Evolutionary conservation across 805 yeast genomes (phyloP).

Genomic region (Barnettozyma vustinii): DNA sequence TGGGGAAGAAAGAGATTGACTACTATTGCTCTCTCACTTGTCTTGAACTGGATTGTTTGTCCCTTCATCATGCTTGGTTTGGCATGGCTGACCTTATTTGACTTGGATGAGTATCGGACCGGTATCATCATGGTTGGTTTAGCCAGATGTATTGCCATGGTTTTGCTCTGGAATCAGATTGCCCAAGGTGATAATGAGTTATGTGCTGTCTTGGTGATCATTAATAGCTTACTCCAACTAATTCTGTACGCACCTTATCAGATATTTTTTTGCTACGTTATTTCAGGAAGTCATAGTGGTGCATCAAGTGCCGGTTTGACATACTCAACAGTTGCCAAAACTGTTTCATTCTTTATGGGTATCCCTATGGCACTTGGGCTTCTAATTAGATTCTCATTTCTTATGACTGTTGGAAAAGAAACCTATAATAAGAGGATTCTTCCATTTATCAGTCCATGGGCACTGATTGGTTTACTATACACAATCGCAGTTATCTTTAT

Average conservation of each 20-base stretch:
- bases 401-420: slow-evolving; percentile 27
- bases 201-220: slow-evolving; percentile 47
- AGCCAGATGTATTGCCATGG: slow-evolving; percentile 62
- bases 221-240: slow-evolving; percentile 47
- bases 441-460: slow-evolving; percentile 42
- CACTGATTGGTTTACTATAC: slow-evolving; percentile 46
- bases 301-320: slow-evolving; percentile 12
- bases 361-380: slow-evolving; percentile 45
- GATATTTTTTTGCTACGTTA: slow-evolving; percentile 39
- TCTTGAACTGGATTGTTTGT: slow-evolving; percentile 50
- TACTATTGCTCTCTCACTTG: slow-evolving; percentile 26
- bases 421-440: slow-evolving; percentile 32
- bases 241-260: slow-evolving; percentile 49
- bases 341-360: slow-evolving; percentile 50
- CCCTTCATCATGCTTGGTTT: slow-evolving; percentile 53
- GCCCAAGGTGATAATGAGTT: slow-evolving; percentile 46
- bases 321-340: slow-evolving; percentile 39
- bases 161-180: slow-evolving; percentile 50
- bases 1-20: slow-evolving; percentile 9
- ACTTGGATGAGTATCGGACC: slow-evolving; percentile 41
- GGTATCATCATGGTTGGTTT: slow-evolving; percentile 57
- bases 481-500: slow-evolving; percentile 49
- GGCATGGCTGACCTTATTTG: slow-evolving; percentile 47
- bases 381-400: slow-evolving; percentile 31
- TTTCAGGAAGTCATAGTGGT: slow-evolving; percentile 4